Percentiles rank a stretch among this genome's conserved stretches.
Evolutionary conservation across 441 rosid species (phyloP).

Genomic region (Pelargonium fulgidum): DNA sequence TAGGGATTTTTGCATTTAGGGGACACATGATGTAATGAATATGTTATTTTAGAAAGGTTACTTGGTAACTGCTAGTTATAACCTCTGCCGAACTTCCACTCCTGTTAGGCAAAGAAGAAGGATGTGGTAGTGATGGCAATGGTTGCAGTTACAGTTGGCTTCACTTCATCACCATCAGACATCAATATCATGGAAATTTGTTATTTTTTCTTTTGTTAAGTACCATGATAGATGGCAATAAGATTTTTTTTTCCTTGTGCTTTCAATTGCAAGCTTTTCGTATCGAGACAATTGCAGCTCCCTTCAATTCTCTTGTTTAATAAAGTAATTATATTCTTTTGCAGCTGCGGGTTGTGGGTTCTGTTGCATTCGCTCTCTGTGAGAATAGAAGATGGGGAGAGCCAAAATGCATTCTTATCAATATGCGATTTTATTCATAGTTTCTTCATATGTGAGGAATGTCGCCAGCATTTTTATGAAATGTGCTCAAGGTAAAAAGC

Average conservation of each 20-base stretch:
- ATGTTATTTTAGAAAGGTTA: too few relatives aligned
- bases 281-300: background rate
- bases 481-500: constrained; percentile 78
- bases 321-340: constrained; percentile 14
- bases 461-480: constrained; percentile 71
- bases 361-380: constrained; percentile 90
- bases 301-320: constrained; percentile 8
- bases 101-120: background rate
- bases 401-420: constrained; percentile 66
- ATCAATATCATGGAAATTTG: background rate
- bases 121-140: background rate
- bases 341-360: constrained; percentile 98
- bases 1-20: too few relatives aligned
- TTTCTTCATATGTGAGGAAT: constrained; percentile 88
- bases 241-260: background rate
- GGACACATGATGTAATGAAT: too few relatives aligned
- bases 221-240: background rate
- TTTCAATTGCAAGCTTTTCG: background rate
- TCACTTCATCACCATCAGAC: background rate
- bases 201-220: background rate
- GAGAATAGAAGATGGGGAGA: constrained; percentile 77
- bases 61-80: too few relatives aligned
- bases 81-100: too few relatives aligned
- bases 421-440: constrained; percentile 76
- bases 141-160: background rate